Evolutionary conservation across 2,329 filamentous ascomycete species (phyloP).

Genomic region (Alternaria angustiovoidea): DNA sequence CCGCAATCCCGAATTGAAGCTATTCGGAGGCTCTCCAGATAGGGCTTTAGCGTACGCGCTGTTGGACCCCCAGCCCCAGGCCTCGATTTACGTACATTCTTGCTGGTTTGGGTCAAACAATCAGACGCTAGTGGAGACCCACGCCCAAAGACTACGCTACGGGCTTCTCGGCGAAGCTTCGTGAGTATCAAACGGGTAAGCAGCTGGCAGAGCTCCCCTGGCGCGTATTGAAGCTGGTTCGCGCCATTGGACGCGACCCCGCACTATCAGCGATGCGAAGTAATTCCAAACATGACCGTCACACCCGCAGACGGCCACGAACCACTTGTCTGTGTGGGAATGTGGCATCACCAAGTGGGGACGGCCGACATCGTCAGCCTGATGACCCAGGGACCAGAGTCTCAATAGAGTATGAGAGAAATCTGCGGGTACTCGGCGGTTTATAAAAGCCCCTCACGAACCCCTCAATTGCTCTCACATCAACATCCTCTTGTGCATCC

Average conservation of each 20-base stretch:
- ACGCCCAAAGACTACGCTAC: constrained; percentile 24
- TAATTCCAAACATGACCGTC: constrained; percentile 44
- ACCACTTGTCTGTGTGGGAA: constrained; percentile 30
- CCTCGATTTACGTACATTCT: constrained; percentile 30
- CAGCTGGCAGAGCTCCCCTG: constrained; percentile 23
- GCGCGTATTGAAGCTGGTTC: constrained; percentile 30
- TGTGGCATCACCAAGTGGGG: constrained; percentile 46
- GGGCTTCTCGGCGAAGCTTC: constrained; percentile 22
- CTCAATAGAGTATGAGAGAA: constrained; percentile 20
- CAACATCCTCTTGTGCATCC: constrained; percentile 27
- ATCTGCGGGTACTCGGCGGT: constrained; percentile 26
- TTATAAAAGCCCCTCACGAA: constrained; percentile 44
- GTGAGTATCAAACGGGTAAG: constrained; percentile 25
- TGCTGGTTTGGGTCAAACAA: constrained; percentile 17
- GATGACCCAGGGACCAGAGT: constrained; percentile 33
- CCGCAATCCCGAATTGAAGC: constrained; percentile 17
- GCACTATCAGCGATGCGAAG: constrained; percentile 42
- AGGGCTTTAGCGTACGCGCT: constrained; percentile 19
- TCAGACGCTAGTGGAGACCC: constrained; percentile 21
- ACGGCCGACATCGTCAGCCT: constrained; percentile 29
- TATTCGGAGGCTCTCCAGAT: constrained; percentile 29
- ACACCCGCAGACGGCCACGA: constrained; percentile 33
- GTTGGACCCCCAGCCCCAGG: constrained; percentile 19
- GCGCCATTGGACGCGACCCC: constrained; percentile 49
- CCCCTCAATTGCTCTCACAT: constrained; percentile 29